Evolutionary conservation across 805 yeast genomes (phyloP).

Genomic region (Kuraishia cidri): DNA sequence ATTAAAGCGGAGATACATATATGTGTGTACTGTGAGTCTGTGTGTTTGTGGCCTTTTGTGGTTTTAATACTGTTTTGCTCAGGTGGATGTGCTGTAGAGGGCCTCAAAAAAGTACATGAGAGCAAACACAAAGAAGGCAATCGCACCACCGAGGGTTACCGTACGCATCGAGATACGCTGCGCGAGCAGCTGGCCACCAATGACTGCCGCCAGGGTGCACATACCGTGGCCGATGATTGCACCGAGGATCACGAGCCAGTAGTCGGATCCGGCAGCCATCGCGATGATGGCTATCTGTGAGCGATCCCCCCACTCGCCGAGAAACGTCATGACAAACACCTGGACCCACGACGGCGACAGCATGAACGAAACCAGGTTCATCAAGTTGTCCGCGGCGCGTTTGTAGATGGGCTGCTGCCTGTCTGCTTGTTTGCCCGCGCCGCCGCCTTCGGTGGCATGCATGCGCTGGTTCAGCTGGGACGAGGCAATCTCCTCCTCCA

Average conservation of each 20-base stretch:
- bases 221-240: conserved; percentile 83
- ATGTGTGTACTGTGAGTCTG: too few species aligned
- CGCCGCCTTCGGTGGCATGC: conserved; percentile 55
- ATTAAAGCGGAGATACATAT: too few species aligned
- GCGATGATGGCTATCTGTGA: conserved; percentile 98
- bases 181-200: conserved; percentile 90
- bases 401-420: neutral
- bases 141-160: conserved; percentile 86
- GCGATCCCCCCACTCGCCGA: conserved; percentile 99
- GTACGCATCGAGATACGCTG: conserved; percentile 84
- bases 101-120: conserved; percentile 74
- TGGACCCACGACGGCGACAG: conserved; percentile 90
- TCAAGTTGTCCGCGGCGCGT: conserved; percentile 24
- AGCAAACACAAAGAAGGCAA: conserved; percentile 78
- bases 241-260: conserved; percentile 83
- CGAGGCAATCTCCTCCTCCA: conserved; percentile 83
- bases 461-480: conserved; percentile 41
- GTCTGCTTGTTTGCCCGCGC: conserved; percentile 1
- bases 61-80: too few species aligned
- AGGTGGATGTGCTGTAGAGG: too few species aligned
- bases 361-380: conserved; percentile 49
- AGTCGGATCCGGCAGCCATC: conserved; percentile 95
- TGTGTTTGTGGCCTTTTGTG: too few species aligned
- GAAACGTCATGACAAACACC: conserved; percentile 89
- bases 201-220: conserved; percentile 85